Conservation (phyloP, 129 eudicot species). For the Centaurea solstitialis region DNA sequence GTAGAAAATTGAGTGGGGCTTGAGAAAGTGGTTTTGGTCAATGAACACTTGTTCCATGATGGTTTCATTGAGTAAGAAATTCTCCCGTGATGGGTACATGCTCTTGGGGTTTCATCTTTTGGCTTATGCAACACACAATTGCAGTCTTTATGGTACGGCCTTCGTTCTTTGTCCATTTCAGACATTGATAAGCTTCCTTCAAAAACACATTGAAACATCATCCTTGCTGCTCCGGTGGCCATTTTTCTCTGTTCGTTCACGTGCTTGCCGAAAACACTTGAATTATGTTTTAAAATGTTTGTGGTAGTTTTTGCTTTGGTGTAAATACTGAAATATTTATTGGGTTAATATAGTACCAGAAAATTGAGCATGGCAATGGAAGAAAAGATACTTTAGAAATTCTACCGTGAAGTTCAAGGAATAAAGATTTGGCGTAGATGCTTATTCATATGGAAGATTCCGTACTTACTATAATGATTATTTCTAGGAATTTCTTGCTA, state of each 20-base stretch:
- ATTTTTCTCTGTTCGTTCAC: constrained; percentile 5
- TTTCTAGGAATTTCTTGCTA: neutral
- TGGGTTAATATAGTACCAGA: neutral
- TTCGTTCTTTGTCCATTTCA: constrained; percentile 18
- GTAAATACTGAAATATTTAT: neutral
- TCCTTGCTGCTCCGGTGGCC: constrained; percentile 24
- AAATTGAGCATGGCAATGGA: neutral
- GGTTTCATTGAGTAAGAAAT: constrained; percentile 25
- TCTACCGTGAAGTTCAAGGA: neutral
- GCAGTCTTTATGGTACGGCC: constrained; percentile 38
- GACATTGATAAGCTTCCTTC: constrained; percentile 18
- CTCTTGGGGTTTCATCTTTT: constrained; percentile 14
- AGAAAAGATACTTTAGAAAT: constrained; percentile 2
- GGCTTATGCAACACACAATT: constrained; percentile 31
- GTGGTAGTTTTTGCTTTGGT: neutral
- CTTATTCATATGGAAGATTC: constrained; percentile 7
- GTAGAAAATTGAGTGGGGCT: neutral
- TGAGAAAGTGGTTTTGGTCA: constrained; percentile 18
- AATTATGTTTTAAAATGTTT: neutral
- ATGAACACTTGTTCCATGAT: constrained; percentile 7
- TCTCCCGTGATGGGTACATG: constrained; percentile 17
- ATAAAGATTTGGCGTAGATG: neutral
- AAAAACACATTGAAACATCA: constrained; percentile 16
- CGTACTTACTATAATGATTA: neutral
- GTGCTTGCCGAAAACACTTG: neutral